Conservation (phyloP, 2,329 filamentous ascomycete genomes). For the Fusarium metavorans region DNA sequence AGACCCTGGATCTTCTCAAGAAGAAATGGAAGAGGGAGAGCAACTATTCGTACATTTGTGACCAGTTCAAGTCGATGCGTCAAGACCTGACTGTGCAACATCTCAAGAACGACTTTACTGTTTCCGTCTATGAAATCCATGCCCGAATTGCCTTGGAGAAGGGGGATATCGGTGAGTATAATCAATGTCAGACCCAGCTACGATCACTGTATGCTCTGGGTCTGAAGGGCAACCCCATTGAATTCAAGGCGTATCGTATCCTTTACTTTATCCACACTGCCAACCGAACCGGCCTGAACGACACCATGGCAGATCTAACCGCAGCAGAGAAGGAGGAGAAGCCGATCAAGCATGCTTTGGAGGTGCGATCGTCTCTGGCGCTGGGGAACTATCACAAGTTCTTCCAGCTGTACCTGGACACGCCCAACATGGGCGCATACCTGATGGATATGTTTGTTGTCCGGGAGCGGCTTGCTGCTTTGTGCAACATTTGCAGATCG, state of each 20-base stretch:
- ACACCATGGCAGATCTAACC: slow-evolving; percentile 98
- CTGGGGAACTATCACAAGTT: slow-evolving; percentile 98
- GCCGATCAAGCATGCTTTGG: slow-evolving; percentile 89
- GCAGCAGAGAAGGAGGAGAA: slow-evolving; percentile 90
- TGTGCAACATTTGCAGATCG: slow-evolving; percentile 95
- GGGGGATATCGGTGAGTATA: slow-evolving; percentile 99
- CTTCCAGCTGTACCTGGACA: slow-evolving; percentile 94
- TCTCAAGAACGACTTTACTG: slow-evolving; percentile 96
- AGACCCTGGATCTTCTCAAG: slow-evolving; percentile 89
- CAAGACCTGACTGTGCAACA: slow-evolving; percentile 98
- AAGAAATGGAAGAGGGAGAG: slow-evolving; percentile 94
- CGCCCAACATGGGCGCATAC: slow-evolving; percentile 97
- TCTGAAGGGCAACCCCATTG: slow-evolving; percentile 88
- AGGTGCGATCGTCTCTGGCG: slow-evolving; percentile 90
- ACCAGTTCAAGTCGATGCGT: slow-evolving; percentile 98
- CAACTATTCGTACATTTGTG: slow-evolving; percentile 98
- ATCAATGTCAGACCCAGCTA: slow-evolving; percentile 99
- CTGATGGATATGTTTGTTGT: slow-evolving; percentile 99
- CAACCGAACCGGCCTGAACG: slow-evolving; percentile 98
- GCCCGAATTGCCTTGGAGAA: slow-evolving; percentile 97
- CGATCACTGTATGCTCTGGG: slow-evolving; percentile 90
- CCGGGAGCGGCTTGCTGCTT: slow-evolving; percentile 89
- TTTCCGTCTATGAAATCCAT: slow-evolving; percentile 96
- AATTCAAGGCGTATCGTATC: slow-evolving; percentile 99
- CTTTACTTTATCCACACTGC: slow-evolving; percentile 99